Evolutionary conservation across 129 eudicot genomes (phyloP).

Genomic region (Pittosporum tobira): DNA sequence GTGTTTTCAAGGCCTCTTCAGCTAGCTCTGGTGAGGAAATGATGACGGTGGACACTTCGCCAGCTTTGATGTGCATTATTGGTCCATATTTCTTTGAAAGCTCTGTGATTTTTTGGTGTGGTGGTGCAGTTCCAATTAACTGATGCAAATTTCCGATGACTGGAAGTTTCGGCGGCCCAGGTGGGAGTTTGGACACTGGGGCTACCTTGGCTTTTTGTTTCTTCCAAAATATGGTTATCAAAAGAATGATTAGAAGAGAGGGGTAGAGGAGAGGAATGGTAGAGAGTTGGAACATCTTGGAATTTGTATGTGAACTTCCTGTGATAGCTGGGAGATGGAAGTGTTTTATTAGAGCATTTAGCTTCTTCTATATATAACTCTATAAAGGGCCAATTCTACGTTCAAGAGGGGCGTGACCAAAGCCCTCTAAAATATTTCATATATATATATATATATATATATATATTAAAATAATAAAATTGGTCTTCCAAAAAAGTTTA

Average conservation of each 20-base stretch:
- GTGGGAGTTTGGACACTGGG: background rate
- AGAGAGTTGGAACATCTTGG: background rate
- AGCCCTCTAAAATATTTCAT: too few species aligned
- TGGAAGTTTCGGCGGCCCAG: background rate
- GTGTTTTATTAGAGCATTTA: too few species aligned
- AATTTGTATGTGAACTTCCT: too few species aligned
- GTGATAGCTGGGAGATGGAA: too few species aligned
- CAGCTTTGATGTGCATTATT: background rate
- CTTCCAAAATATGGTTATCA: background rate
- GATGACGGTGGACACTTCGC: background rate
- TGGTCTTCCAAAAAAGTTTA: too few species aligned
- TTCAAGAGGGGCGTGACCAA: too few species aligned
- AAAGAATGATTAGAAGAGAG: constrained; percentile 57
- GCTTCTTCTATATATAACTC: too few species aligned
- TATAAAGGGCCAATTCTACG: too few species aligned
- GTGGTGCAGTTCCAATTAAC: background rate
- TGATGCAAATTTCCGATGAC: background rate
- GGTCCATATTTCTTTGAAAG: background rate
- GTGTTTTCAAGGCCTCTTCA: background rate
- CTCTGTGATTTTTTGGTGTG: background rate
- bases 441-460: too few species aligned
- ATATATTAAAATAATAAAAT: too few species aligned
- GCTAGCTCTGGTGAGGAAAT: background rate
- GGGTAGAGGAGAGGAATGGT: constrained; percentile 25
- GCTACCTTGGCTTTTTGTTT: background rate